Conservation (phyloP, 2,329 filamentous ascomycete species). For the Cercospora sp. region DNA sequence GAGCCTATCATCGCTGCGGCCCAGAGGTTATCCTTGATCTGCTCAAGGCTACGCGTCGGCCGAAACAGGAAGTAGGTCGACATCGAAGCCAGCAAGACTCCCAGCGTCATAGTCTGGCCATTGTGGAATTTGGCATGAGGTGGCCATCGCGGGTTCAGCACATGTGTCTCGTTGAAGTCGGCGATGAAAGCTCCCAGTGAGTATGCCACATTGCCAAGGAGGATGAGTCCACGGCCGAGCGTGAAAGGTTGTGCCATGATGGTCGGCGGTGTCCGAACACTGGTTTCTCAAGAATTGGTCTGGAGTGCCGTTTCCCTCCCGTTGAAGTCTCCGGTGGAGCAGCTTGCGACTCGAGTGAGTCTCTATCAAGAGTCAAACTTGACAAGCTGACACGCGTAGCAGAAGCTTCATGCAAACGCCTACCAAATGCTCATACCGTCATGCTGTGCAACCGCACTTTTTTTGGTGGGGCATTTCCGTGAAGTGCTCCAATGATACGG, state of each 20-base stretch:
- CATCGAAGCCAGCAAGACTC: slow-evolving; percentile 42
- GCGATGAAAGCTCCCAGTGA: slow-evolving; percentile 34
- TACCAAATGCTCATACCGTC: background rate
- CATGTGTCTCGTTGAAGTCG: slow-evolving; percentile 47
- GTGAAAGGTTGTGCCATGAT: slow-evolving; percentile 23
- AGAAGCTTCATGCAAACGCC: background rate
- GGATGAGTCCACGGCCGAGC: slow-evolving; percentile 36
- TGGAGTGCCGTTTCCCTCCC: background rate
- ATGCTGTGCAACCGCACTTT: background rate
- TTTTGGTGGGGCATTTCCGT: background rate
- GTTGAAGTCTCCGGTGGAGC: background rate
- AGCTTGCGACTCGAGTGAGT: background rate
- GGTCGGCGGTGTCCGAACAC: background rate
- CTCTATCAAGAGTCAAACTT: background rate
- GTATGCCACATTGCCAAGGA: slow-evolving; percentile 38
- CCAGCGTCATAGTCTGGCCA: slow-evolving; percentile 53
- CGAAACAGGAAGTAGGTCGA: slow-evolving; percentile 43
- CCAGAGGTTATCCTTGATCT: slow-evolving; percentile 30
- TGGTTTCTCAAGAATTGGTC: background rate
- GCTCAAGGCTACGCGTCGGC: slow-evolving; percentile 15
- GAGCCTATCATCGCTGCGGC: slow-evolving; percentile 43
- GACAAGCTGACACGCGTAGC: background rate
- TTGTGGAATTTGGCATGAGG: slow-evolving; percentile 56
- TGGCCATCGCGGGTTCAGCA: slow-evolving; percentile 52
- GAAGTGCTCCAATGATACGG: background rate